Conservation (phyloP, 2,329 filamentous ascomycete species). For the Aureobasidium subglaciale region DNA sequence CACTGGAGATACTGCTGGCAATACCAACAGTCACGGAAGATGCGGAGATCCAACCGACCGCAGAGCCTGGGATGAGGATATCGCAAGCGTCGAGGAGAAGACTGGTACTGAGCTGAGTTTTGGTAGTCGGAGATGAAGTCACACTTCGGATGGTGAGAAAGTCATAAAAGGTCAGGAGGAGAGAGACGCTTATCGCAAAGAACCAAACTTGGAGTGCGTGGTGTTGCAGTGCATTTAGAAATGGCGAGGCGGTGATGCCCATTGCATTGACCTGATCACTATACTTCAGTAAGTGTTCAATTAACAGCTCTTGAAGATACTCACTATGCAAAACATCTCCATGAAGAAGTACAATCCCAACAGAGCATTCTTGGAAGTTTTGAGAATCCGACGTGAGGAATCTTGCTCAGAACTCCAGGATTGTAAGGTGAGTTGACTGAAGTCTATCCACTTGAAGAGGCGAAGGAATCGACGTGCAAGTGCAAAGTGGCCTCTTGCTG, state of each 20-base stretch:
- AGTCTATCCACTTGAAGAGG: slow-evolving; percentile 50
- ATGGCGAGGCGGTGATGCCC: slow-evolving; percentile 38
- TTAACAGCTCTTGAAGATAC: too few species aligned
- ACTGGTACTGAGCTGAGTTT: slow-evolving; percentile 29
- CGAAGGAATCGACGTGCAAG: slow-evolving; percentile 57
- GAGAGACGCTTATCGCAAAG: slow-evolving; percentile 48
- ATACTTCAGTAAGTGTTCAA: background rate
- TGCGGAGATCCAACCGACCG: slow-evolving; percentile 54
- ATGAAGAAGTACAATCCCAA: slow-evolving; percentile 61
- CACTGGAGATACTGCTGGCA: slow-evolving; percentile 55
- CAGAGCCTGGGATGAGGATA: slow-evolving; percentile 52
- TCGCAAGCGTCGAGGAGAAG: slow-evolving; percentile 55
- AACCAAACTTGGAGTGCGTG: slow-evolving; percentile 68
- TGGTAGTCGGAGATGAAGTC: background rate
- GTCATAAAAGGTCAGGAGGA: slow-evolving; percentile 38
- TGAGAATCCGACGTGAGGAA: slow-evolving; percentile 37
- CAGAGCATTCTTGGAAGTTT: slow-evolving; percentile 51
- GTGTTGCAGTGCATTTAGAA: slow-evolving; percentile 40
- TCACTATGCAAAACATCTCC: slow-evolving; percentile 57
- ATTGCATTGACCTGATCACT: slow-evolving; percentile 40
- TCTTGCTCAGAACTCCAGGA: slow-evolving; percentile 23
- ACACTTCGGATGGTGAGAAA: slow-evolving; percentile 25
- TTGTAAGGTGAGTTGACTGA: background rate
- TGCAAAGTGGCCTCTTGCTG: slow-evolving; percentile 35
- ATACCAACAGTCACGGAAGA: slow-evolving; percentile 48